Base-by-base conservation (phyloP, 164 flowering plant species). In the Buxus sempervirens region DNA sequence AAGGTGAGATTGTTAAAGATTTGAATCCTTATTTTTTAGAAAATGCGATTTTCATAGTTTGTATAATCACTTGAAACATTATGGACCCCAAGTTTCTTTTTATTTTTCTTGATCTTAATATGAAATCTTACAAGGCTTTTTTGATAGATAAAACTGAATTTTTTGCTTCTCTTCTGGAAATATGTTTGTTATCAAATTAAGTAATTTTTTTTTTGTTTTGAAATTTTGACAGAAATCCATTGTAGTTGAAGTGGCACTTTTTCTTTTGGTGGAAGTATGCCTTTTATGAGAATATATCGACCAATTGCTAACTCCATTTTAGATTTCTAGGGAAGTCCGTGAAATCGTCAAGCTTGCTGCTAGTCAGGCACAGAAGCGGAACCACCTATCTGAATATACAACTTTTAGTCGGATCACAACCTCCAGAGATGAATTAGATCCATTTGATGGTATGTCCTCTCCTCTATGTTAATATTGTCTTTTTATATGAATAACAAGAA, bases 261-360 rank as follows among this genome's bases (percentile, higher is more conserved):
- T 36, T 36, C 32, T 48, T 24, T 67, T 21, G n/a, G n/a, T n/a
- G n/a, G n/a, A n/a, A n/a, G n/a, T 45, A 60, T 36, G n/a, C 19
- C 27, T 23, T 41, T 45, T 62, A n/a, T 62, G 28, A 13, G 15
- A 48, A 32, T 25, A 20, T 62, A 23, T 60, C 66, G 54, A 64
- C 67, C 19, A 27, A 53, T 63, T 68, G 54, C 27, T 57, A 55
- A 65, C 49, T 67, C 25, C 67, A 10, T 69, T 49, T 55, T 72
- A 92, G 99, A 81, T 86, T 66, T 81, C 94, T 42, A 87, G 78
- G 81, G 84, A 89, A 74, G 83, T 90, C 22, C 90, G 90, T 38
- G 97, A 92, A 77, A 86, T 92, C 36, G 83, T 95, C 73, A 89
- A 90, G 78, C 85, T 84, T 74, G 98, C 96, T 20, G 82, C 88